phyloP scores from a whole-genome alignment of 2,329 filamentous ascomycete genomes.

The Xylaria sp. region DNA sequence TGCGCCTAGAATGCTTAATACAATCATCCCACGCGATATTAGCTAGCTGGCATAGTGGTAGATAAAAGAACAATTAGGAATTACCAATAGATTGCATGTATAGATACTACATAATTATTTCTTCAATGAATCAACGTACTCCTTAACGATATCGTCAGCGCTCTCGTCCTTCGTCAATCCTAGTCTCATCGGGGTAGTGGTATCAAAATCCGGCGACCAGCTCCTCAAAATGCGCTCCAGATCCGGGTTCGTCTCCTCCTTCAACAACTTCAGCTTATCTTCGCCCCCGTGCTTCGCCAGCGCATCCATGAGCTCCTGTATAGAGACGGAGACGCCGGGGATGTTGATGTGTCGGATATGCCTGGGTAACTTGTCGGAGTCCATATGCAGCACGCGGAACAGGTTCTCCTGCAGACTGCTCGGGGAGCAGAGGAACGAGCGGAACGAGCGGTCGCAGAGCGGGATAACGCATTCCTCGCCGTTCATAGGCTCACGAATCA shows the following conservation, averaged over 20 bases:
- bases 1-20: not conserved
- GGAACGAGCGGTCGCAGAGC: constrained; percentile 60
- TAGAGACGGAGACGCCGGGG: constrained; percentile 65
- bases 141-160: constrained; percentile 65
- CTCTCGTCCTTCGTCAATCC: constrained; percentile 63
- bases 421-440: constrained; percentile 65
- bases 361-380: constrained; percentile 53
- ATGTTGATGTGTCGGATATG: constrained; percentile 66
- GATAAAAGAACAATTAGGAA: not conserved
- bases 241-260: constrained; percentile 64
- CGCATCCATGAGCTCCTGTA: constrained; percentile 70
- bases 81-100: not conserved
- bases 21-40: not conserved
- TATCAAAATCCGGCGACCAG: constrained; percentile 69
- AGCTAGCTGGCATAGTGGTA: not conserved
- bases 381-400: constrained; percentile 56
- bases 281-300: constrained; percentile 65
- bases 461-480: constrained; percentile 65
- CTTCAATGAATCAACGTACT: constrained; percentile 60
- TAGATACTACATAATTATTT: constrained; percentile 18
- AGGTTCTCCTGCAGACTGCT: constrained; percentile 64
- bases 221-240: constrained; percentile 68
- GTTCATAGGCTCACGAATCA: constrained; percentile 70
- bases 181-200: constrained; percentile 59
- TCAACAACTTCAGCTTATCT: constrained; percentile 62